Conservation (phyloP, 179 eudicot genomes). For the Beta corolliflora region DNA sequence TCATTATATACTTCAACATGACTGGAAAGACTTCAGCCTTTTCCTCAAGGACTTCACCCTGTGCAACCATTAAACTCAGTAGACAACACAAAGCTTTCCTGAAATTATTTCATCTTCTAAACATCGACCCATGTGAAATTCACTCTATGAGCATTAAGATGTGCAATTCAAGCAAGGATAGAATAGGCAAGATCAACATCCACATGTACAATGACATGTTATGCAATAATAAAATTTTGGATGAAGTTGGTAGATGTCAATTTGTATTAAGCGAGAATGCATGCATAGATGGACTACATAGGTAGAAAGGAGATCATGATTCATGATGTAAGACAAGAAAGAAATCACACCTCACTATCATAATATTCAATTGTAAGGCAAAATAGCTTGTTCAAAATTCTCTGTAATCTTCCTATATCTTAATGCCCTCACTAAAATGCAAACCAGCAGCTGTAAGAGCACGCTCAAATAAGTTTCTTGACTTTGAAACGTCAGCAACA, state of each 20-base stretch:
- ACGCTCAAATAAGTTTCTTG: slow-evolving; percentile 86
- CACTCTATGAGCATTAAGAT: background rate
- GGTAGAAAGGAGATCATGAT: background rate
- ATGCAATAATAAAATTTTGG: background rate
- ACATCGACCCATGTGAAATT: background rate
- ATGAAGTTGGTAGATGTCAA: background rate
- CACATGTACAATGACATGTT: slow-evolving; percentile 6
- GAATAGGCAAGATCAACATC: background rate
- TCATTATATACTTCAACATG: too few species aligned
- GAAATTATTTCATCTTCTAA: background rate
- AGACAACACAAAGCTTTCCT: background rate
- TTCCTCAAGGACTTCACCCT: too few species aligned
- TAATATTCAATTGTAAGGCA: slow-evolving; percentile 50
- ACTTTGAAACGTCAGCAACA: slow-evolving; percentile 63
- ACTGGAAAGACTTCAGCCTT: too few species aligned
- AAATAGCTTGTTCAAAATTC: slow-evolving; percentile 73
- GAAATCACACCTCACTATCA: slow-evolving; percentile 57
- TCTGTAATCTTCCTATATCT: slow-evolving; percentile 86
- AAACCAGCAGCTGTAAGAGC: slow-evolving; percentile 87
- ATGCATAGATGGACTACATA: slow-evolving; percentile 2
- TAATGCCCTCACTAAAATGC: slow-evolving; percentile 80
- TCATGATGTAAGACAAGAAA: background rate
- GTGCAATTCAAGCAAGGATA: background rate
- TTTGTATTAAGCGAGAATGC: background rate
- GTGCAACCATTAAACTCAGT: too few species aligned